Evolutionary conservation across 2,329 filamentous ascomycete species (phyloP).

Genomic region (Fusarium penzigii): DNA sequence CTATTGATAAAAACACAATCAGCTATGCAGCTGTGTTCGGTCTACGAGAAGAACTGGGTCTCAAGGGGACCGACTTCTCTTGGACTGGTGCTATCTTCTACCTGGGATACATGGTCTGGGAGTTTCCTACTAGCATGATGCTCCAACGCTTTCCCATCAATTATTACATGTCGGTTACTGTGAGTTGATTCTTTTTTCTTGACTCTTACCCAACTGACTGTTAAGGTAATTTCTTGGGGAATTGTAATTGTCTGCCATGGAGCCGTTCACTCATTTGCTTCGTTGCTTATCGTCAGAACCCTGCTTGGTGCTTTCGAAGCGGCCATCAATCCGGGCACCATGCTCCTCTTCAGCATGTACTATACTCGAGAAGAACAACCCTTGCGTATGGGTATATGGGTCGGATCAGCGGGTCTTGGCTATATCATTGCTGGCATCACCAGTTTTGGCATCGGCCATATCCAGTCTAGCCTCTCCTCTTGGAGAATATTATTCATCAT

Average conservation of each 20-base stretch:
- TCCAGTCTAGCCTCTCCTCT: constrained; percentile 3
- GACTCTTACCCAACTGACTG: neutral
- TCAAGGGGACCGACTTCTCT: constrained; percentile 39
- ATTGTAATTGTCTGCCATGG: constrained; percentile 12
- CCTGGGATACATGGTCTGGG: constrained; percentile 38
- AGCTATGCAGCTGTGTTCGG: constrained; percentile 43
- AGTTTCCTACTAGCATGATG: constrained; percentile 36
- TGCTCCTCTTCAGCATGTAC: constrained; percentile 23
- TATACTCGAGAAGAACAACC: constrained; percentile 20
- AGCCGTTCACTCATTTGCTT: constrained; percentile 5
- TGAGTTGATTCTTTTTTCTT: neutral
- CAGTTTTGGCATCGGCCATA: constrained; percentile 23
- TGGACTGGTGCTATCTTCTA: constrained; percentile 45
- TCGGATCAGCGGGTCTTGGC: constrained; percentile 14
- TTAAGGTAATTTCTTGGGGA: constrained; percentile 13
- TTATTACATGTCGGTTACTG: constrained; percentile 14
- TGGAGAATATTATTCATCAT: constrained; percentile 21
- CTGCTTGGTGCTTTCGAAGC: constrained; percentile 16
- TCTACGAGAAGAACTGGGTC: constrained; percentile 36
- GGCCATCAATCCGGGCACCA: constrained; percentile 14
- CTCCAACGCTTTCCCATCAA: constrained; percentile 15
- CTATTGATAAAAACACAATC: constrained; percentile 25
- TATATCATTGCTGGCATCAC: constrained; percentile 23
- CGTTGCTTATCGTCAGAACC: constrained; percentile 9
- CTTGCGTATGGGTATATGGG: constrained; percentile 21